phyloP scores from a whole-genome alignment of 179 eudicot genomes.

The Silene noctiflora region DNA sequence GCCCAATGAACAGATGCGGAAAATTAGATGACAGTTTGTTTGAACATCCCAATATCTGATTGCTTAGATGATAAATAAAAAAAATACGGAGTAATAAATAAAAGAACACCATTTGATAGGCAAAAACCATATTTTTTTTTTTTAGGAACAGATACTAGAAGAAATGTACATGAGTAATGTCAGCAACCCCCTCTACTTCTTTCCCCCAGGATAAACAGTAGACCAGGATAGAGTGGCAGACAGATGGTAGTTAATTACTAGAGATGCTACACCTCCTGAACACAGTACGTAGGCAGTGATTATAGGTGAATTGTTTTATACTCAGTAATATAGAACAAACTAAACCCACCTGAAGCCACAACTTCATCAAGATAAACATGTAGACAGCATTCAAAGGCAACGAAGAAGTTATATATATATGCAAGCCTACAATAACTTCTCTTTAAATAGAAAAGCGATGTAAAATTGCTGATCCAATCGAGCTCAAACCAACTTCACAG shows the following conservation, averaged over 20 bases:
- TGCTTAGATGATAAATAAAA: too few relatives aligned
- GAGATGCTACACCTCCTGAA: neutral
- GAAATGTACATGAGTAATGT: too few relatives aligned
- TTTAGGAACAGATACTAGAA: too few relatives aligned
- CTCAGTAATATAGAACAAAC: neutral
- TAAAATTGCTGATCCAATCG: neutral
- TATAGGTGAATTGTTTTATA: too few relatives aligned
- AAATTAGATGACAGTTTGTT: neutral
- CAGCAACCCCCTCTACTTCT: neutral
- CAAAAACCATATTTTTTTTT: neutral
- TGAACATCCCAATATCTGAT: neutral
- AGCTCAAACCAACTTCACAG: neutral
- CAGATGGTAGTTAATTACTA: neutral
- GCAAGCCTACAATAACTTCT: conserved; percentile 9
- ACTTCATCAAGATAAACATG: conserved; percentile 1
- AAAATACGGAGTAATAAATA: too few relatives aligned
- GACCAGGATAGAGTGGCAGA: neutral
- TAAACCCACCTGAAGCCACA: neutral
- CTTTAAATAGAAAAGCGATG: neutral
- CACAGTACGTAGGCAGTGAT: neutral
- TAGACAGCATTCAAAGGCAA: neutral
- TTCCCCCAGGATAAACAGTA: neutral
- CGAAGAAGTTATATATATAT: neutral
- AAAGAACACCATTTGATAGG: too few relatives aligned
- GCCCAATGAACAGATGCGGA: neutral